Percentiles rank a stretch among this genome's conserved stretches.
Evolutionary conservation across 2,329 filamentous ascomycete genomes (phyloP).

Genomic region (Aureobasidium sp.): DNA sequence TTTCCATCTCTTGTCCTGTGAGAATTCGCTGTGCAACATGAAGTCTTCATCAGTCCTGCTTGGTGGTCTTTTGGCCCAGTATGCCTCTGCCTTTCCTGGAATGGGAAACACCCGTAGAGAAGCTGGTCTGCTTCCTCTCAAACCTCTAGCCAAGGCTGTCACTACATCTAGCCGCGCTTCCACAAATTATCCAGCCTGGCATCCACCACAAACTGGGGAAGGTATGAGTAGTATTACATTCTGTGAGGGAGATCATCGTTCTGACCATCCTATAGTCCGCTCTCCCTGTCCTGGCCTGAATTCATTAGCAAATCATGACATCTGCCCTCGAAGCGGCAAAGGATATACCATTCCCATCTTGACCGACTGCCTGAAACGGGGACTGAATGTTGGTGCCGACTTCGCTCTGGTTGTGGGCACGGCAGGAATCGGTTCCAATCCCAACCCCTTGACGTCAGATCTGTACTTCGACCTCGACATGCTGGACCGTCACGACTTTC

Average conservation of each 20-base stretch:
- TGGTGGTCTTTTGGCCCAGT: background rate
- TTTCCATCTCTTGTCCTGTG: background rate
- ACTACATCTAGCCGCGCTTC: background rate
- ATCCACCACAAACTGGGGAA: conserved; percentile 6
- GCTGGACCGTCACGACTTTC: conserved; percentile 14
- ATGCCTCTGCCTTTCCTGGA: conserved; percentile 8
- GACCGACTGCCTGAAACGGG: conserved; percentile 1
- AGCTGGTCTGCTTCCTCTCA: background rate
- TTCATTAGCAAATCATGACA: conserved; percentile 12
- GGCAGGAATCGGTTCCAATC: conserved; percentile 13
- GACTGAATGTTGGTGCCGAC: conserved; percentile 12
- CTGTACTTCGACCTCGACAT: conserved; percentile 15
- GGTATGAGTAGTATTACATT: background rate
- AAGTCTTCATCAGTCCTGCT: background rate
- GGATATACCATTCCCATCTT: conserved; percentile 14
- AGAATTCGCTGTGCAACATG: background rate
- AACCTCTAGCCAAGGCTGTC: background rate
- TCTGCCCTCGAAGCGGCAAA: conserved; percentile 13
- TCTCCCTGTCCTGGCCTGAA: conserved; percentile 12
- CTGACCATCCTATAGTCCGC: conserved; percentile 23
- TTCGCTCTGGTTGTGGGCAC: conserved; percentile 1
- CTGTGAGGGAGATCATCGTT: background rate
- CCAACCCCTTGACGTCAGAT: background rate
- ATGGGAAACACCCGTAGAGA: conserved; percentile 3
- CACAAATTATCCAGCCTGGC: conserved; percentile 8